Evolutionary conservation across 169 alveolate species (phyloP), one percentile per base, ranked within the genome.

Genomic region (Babesia gibsoni): DNA sequence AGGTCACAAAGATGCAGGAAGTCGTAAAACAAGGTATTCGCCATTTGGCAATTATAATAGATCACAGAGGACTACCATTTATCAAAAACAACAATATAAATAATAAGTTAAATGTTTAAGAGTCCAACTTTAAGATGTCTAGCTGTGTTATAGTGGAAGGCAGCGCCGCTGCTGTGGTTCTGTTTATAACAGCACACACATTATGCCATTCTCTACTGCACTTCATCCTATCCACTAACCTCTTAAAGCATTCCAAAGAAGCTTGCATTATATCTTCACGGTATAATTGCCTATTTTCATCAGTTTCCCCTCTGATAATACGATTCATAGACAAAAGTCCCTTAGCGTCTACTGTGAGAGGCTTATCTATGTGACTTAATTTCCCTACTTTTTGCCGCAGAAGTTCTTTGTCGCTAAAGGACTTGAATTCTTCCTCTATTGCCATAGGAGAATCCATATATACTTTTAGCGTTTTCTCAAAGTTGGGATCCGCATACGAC

Each of bases 401-500:
- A 35, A 79, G 32, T 9, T 68, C 84, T n/a, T 43, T 59, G 2
- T 67, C 73, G 22, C 36, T 33, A 22, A 79, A 14, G 29, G 66
- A 14, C 37, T 59, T 36, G 20, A 56, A 12, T 20, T 63, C 83
- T 2, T 79, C 88, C 16, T 25, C 46, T 20, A 79, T 57, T 4
- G 70, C 70, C 6, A 52, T 41, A 3, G 83, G 73, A 20, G 64
- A 43, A 20, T 52, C 69, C 30, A 32, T 68, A 33, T 59, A 67
- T 18, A 65, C 73, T 7, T 79, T 65, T 5, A 67, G 35, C 5
- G 88, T 79, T 52, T 67, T 43, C 54, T 61, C 56, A 32, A 68
- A 68, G 61, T 79, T 57, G n/a, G 88, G 88, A 79, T 79, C 88
- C 0, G 88, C 88, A 48, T 61, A 79, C 14, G 83, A 68, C 77